Base-by-base conservation (phyloP, 2,329 filamentous ascomycete species). In the Corynespora cassiicola region DNA sequence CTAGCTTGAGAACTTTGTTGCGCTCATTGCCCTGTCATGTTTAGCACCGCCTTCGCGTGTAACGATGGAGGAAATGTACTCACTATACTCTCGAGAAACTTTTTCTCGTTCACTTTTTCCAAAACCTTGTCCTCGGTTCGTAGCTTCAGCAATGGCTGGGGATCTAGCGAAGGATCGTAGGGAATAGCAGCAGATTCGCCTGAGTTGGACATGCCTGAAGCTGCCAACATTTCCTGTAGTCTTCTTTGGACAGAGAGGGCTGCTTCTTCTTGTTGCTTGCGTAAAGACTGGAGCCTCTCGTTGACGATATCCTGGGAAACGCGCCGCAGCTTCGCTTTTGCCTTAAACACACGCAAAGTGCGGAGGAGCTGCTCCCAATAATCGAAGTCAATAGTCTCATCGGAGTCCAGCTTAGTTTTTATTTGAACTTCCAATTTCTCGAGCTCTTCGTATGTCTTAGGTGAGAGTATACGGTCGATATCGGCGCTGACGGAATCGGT, bases 281-380 rank as follows among this genome's bases (percentile, higher is more conserved):
- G 79, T 46, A 95, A 70, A 35, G 80, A 76, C 29, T 84, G 78
- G 32, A 88, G 73, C 20, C 88, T 82, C 52, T 81, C 85, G 39
- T 83, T 81, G 47, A 87, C 79, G 46, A 96, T 87, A 9, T 82
- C 82, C 50, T 88, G 83, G 51, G 86, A 91, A 11, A 96, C 84
- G 46, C 82, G 85, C 52, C 84, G 84, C 36, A 99, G 72, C 65
- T 86, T 90, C 2, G 90, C 90, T 66, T 88, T 90, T 21, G 94
- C 90, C 72, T 97, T 97, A 84, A 89, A 96, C 1, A 96, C 84
- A 6, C 87, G 77, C 47, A 99, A 74, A 62, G 86, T 95, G 52
- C 85, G 85, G 45, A 99, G 76, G 11, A 99, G 76, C 63, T 96
- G 89, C 63, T 95, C 90, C 94, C 94, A 99, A 67, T 97, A 99